Evolutionary conservation across 73 alveolate species (phyloP).

Genomic region (Durusdinium trenchii): DNA sequence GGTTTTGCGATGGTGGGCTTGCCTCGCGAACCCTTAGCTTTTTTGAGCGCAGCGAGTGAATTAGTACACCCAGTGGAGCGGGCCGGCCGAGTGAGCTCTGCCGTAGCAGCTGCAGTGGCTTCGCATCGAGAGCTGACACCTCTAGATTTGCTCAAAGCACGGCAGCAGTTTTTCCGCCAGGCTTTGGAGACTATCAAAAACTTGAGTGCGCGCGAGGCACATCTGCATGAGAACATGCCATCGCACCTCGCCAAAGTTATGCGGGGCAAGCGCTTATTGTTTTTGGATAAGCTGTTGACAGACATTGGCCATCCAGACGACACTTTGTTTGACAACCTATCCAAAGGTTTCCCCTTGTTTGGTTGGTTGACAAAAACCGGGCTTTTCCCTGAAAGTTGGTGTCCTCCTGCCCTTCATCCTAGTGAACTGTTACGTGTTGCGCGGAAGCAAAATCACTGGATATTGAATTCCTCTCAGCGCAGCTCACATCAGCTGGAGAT

Average conservation of each 20-base stretch:
- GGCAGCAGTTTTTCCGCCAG: too few species aligned
- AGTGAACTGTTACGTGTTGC: not conserved
- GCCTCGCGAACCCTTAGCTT: too few species aligned
- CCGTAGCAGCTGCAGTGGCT: too few species aligned
- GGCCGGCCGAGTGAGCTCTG: too few species aligned
- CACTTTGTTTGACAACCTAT: not conserved
- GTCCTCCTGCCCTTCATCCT: not conserved
- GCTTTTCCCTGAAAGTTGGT: not conserved
- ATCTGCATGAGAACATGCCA: not conserved
- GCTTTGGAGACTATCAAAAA: too few species aligned
- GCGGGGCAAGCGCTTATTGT: not conserved
- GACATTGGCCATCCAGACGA: not conserved
- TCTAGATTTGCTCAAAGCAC: too few species aligned
- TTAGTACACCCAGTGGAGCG: too few species aligned
- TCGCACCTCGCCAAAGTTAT: not conserved
- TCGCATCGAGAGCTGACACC: too few species aligned
- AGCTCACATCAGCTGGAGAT: not conserved
- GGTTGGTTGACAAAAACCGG: not conserved
- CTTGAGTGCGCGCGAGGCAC: too few species aligned
- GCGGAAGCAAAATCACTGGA: not conserved
- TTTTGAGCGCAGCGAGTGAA: too few species aligned
- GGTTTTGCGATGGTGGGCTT: too few species aligned
- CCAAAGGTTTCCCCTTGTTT: not conserved
- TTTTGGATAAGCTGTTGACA: not conserved
- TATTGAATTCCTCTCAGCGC: too few species aligned